Base-by-base conservation (phyloP, 2,329 filamentous ascomycete species). In the Fusarium abutilonis region DNA sequence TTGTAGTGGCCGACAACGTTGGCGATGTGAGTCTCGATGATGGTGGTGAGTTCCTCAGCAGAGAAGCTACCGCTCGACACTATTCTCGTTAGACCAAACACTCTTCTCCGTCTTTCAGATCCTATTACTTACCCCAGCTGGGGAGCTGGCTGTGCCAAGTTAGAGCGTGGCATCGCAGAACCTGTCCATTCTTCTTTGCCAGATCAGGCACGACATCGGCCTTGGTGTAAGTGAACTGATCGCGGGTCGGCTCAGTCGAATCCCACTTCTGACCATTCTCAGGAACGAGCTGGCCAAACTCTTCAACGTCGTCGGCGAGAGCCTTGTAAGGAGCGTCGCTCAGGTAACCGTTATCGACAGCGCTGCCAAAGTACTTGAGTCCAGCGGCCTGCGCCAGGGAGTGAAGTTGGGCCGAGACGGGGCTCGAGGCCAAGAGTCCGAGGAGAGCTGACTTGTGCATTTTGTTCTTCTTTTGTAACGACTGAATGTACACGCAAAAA, bases 221-320 rank as follows among this genome's bases (percentile, higher is more conserved):
- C 2, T 77, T 74, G 6, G 79, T 79, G 73, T 81, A 90, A 67
- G 80, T 82, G 78, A 90, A 91, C 41, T 77, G 72, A 32, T 79
- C 80, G 41, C 80, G 81, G 36, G 75, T 71, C 1, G 86, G 84
- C 77, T 91, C 86, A 14, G 80, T 87, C 60, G 80, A 78, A 56
- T 87, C 80, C 86, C 86, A 91, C 79, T 86, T 83, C 73, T 86
- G 83, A 3, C 82, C 80, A 71, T 90, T 90, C 44, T 83, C 84
- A 0, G 87, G 86, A 0, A 87, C 89, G 23, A 89, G 79, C 72
- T 87, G 82, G 29, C 87, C 88, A 67, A 89, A 90, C 68, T 89
- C 85, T 42, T 77, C 75, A 8, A 70, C 75, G 71, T 87, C 77
- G 61, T 79, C 80, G 38, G 88, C 76, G 58, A 88, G 83, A 17